phyloP scores from a whole-genome alignment of 2,329 filamentous ascomycete genomes.

The Plenodomus tracheiphilus region DNA sequence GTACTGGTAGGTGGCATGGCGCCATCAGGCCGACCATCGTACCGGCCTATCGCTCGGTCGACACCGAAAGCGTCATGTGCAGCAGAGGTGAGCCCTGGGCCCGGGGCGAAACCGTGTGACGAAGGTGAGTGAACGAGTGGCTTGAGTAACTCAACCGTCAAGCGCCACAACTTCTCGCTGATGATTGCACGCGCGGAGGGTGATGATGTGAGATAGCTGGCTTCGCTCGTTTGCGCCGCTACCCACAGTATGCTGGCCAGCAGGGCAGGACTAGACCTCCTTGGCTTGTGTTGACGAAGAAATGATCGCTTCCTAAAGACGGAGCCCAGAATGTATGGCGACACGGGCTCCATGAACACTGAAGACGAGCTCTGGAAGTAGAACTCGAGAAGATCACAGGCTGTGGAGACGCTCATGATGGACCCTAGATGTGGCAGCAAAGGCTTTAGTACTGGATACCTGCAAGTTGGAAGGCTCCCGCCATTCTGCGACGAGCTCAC shows the following conservation, averaged over 20 bases:
- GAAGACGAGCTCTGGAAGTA: slow-evolving; percentile 91
- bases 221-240: slow-evolving; percentile 87
- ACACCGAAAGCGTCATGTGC: slow-evolving; percentile 79
- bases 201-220: slow-evolving; percentile 77
- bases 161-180: slow-evolving; percentile 83
- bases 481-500: slow-evolving; percentile 39
- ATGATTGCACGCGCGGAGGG: slow-evolving; percentile 81
- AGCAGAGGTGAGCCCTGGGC: slow-evolving; percentile 69
- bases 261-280: slow-evolving; percentile 80
- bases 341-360: slow-evolving; percentile 83
- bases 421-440: slow-evolving; percentile 78
- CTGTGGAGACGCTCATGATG: slow-evolving; percentile 77
- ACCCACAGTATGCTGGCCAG: slow-evolving; percentile 96
- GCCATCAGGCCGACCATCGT: slow-evolving; percentile 51
- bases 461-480: slow-evolving; percentile 39
- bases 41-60: slow-evolving; percentile 60
- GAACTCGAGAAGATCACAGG: slow-evolving; percentile 85
- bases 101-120: slow-evolving; percentile 56
- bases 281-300: slow-evolving; percentile 78
- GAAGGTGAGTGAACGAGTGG: slow-evolving; percentile 80
- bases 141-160: slow-evolving; percentile 81
- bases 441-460: slow-evolving; percentile 84
- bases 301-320: slow-evolving; percentile 89
- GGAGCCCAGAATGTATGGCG: slow-evolving; percentile 85
- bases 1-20: slow-evolving; percentile 62